Conservation (phyloP, 2,329 filamentous ascomycete genomes). For the Orbilia quercus region DNA sequence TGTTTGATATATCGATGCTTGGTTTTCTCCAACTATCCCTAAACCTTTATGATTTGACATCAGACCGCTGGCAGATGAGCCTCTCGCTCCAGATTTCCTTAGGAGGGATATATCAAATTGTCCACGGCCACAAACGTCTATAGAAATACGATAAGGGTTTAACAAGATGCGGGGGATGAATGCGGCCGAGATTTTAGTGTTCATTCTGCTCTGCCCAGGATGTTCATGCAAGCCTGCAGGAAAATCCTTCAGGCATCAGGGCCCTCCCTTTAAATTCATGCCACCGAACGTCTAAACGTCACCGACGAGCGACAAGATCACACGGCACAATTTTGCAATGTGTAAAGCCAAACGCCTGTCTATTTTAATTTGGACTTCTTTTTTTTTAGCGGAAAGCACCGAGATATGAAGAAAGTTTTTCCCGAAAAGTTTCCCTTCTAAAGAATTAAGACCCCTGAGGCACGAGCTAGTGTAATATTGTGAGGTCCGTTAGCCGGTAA, state of each 20-base stretch:
- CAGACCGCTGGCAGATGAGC: slow-evolving; percentile 16
- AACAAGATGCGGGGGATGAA: slow-evolving; percentile 24
- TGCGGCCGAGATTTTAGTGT: slow-evolving; percentile 27
- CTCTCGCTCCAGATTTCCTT: slow-evolving; percentile 11
- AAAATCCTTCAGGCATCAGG: slow-evolving; percentile 21
- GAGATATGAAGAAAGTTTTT: slow-evolving; percentile 2
- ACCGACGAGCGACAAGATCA: neutral
- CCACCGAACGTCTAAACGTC: neutral
- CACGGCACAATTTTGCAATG: slow-evolving; percentile 1
- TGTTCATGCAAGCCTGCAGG: slow-evolving; percentile 33
- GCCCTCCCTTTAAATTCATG: neutral
- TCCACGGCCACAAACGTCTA: slow-evolving; percentile 3
- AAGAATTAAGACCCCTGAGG: slow-evolving; percentile 24
- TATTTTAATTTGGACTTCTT: neutral
- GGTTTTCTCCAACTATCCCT: slow-evolving; percentile 9
- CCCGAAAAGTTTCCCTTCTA: neutral
- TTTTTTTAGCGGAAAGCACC: slow-evolving; percentile 22
- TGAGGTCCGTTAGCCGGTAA: slow-evolving; percentile 44
- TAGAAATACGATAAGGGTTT: slow-evolving; percentile 28
- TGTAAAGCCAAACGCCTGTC: neutral
- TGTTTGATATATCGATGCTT: slow-evolving; percentile 12
- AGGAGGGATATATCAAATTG: slow-evolving; percentile 23
- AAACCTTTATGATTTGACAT: slow-evolving; percentile 16
- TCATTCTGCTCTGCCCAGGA: slow-evolving; percentile 7
- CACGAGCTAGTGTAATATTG: slow-evolving; percentile 18